phyloP scores from a whole-genome alignment of 495 filamentous ascomycete genomes.

The Lasiosphaeria miniovina region DNA sequence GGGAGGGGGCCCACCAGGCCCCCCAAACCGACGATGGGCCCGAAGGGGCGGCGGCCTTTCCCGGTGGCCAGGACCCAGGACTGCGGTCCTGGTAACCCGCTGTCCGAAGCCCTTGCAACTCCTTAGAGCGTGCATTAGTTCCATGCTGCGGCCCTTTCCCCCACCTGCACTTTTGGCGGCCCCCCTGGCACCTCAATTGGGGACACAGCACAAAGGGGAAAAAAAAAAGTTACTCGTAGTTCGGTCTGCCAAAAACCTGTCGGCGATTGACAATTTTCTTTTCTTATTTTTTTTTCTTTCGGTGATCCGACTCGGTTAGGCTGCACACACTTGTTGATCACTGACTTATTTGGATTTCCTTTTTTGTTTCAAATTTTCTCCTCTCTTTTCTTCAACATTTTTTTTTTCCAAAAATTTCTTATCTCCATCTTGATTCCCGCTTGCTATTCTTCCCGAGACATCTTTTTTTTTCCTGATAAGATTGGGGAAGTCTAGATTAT shows the following conservation, averaged over 20 bases:
- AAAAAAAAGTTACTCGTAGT: too few relatives aligned
- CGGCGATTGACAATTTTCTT: not conserved
- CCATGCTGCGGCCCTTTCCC: not conserved
- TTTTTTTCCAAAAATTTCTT: not conserved
- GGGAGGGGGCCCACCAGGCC: not conserved
- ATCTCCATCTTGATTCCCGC: not conserved
- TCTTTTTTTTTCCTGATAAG: too few relatives aligned
- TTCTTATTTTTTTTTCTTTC: slow-evolving; percentile 1
- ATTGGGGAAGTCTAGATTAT: too few relatives aligned
- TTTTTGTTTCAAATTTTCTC: not conserved
- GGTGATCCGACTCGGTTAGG: not conserved
- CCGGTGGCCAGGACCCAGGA: slow-evolving; percentile 25
- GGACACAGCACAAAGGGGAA: too few relatives aligned
- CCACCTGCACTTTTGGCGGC: not conserved
- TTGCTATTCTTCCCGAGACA: not conserved
- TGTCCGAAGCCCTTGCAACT: slow-evolving; percentile 22
- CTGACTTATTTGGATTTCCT: not conserved
- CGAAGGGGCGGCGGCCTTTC: slow-evolving; percentile 20
- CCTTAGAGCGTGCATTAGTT: slow-evolving; percentile 47
- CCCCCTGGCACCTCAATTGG: too few relatives aligned
- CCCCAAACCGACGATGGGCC: slow-evolving; percentile 3
- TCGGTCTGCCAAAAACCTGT: too few relatives aligned
- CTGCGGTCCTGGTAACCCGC: slow-evolving; percentile 21
- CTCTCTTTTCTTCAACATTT: not conserved
- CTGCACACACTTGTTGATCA: not conserved